Percentiles rank a stretch among this genome's conserved stretches.
phyloP scores from a whole-genome alignment of 352 stramenopile species.

The Phytopythium helicoides region DNA sequence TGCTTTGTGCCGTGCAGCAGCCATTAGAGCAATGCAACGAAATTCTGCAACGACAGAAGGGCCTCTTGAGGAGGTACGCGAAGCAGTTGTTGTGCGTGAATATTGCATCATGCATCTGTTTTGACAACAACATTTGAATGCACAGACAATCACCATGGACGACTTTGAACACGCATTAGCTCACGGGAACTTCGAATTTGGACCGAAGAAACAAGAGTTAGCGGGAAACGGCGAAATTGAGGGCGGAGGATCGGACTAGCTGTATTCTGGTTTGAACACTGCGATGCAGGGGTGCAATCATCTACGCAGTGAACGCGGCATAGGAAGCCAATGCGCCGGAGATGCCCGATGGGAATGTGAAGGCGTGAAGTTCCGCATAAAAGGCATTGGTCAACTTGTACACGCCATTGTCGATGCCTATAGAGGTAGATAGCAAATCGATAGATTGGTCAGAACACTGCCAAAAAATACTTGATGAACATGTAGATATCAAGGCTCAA shows the following conservation, averaged over 20 bases:
- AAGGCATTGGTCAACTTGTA: slow-evolving; percentile 76
- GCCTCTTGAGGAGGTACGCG: slow-evolving; percentile 28
- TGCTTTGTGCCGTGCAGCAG: slow-evolving; percentile 64
- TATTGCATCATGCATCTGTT: not conserved
- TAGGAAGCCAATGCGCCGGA: slow-evolving; percentile 52
- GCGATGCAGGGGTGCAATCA: too few species aligned
- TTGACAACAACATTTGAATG: too few species aligned
- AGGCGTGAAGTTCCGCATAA: slow-evolving; percentile 53
- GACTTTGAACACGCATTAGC: slow-evolving; percentile 42
- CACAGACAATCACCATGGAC: slow-evolving; percentile 34
- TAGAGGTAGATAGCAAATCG: slow-evolving; percentile 1
- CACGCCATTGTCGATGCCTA: slow-evolving; percentile 76
- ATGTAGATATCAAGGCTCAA: not conserved
- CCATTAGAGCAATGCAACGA: slow-evolving; percentile 73
- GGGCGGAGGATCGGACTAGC: too few species aligned
- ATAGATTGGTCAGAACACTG: not conserved
- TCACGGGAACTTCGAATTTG: slow-evolving; percentile 39
- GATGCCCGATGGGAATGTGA: slow-evolving; percentile 44
- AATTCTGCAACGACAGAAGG: not conserved
- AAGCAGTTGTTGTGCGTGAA: too few species aligned
- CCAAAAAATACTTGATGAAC: not conserved
- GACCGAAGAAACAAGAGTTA: slow-evolving; percentile 13
- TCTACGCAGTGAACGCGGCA: slow-evolving; percentile 41
- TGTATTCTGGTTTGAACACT: too few species aligned
- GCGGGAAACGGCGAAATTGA: too few species aligned